Percentiles rank a stretch among this genome's conserved stretches.
Conservation (phyloP, 441 rosid genomes). For the Biscutella laevigata region DNA sequence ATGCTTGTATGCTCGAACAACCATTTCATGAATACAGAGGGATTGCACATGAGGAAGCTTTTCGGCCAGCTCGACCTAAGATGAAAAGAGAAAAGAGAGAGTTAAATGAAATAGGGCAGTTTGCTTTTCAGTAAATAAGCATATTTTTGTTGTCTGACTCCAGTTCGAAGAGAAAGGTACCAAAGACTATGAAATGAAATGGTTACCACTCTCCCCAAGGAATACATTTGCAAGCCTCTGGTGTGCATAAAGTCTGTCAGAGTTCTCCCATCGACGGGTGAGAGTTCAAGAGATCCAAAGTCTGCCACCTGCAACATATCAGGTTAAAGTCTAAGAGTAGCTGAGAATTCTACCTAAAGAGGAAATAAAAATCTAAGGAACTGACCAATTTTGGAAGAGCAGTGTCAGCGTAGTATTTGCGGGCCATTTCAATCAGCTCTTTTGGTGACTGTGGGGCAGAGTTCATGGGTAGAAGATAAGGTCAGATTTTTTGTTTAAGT, state of each 20-base stretch:
- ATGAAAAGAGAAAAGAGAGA: constrained; percentile 18
- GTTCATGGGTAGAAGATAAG: constrained; percentile 21
- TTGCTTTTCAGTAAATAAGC: constrained; percentile 5
- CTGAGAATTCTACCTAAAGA: constrained; percentile 19
- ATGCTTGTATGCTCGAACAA: constrained; percentile 76
- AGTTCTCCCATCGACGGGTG: constrained; percentile 81
- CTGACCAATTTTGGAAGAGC: constrained; percentile 78
- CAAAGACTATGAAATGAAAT: constrained; percentile 16
- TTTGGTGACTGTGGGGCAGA: constrained; percentile 43
- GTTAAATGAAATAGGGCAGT: constrained; percentile 1
- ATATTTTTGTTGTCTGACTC: not conserved
- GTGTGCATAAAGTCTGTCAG: constrained; percentile 84
- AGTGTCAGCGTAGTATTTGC: constrained; percentile 59
- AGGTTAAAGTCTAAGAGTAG: constrained; percentile 17
- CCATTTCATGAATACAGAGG: constrained; percentile 73
- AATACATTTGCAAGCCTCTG: constrained; percentile 70
- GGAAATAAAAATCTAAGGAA: constrained; percentile 20
- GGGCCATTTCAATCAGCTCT: constrained; percentile 69
- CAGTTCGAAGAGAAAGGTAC: constrained; percentile 8
- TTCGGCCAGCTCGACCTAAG: constrained; percentile 69
- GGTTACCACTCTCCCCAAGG: constrained; percentile 68
- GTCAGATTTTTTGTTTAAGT: constrained; percentile 37
- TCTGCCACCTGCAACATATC: constrained; percentile 56
- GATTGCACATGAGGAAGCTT: constrained; percentile 80
- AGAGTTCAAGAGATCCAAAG: constrained; percentile 83